Percentiles rank a stretch among this genome's conserved stretches.
phyloP scores from a whole-genome alignment of 176 grass and related monocot genomes.

The Phragmites australis region DNA sequence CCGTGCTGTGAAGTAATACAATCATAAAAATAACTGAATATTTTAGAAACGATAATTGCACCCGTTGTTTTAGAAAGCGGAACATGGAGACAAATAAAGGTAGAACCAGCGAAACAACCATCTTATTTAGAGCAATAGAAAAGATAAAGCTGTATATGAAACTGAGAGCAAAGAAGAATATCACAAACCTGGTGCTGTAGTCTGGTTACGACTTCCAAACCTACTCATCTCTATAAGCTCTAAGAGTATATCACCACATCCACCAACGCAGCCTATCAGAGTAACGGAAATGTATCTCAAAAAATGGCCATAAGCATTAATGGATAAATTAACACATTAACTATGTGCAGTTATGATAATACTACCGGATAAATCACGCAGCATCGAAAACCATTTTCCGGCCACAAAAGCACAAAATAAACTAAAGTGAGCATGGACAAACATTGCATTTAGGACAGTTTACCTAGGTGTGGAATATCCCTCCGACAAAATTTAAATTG shows the following conservation, averaged over 20 bases:
- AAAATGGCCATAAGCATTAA: background rate
- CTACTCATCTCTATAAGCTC: constrained; percentile 82
- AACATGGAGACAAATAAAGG: constrained; percentile 3
- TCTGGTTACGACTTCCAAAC: constrained; percentile 56
- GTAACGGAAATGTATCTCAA: constrained; percentile 18
- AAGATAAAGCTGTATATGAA: background rate
- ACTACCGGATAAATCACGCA: background rate
- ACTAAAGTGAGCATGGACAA: constrained; percentile 15
- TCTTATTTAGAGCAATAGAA: constrained; percentile 2
- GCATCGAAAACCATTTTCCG: background rate
- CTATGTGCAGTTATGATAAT: background rate
- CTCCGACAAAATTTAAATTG: constrained; percentile 79
- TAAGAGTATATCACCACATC: constrained; percentile 82
- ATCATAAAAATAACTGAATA: constrained; percentile 12
- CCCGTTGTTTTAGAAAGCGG: background rate
- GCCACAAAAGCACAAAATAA: background rate
- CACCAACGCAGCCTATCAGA: constrained; percentile 83
- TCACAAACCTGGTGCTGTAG: constrained; percentile 60
- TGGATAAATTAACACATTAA: background rate
- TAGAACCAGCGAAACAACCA: background rate
- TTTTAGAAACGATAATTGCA: background rate
- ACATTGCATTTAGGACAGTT: constrained; percentile 8
- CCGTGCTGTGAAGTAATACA: constrained; percentile 56
- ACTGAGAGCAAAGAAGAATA: background rate
- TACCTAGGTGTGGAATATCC: constrained; percentile 98